Base-by-base conservation (phyloP, 192 early-diverging fungal species). In the Rhizophagus prolifer region DNA sequence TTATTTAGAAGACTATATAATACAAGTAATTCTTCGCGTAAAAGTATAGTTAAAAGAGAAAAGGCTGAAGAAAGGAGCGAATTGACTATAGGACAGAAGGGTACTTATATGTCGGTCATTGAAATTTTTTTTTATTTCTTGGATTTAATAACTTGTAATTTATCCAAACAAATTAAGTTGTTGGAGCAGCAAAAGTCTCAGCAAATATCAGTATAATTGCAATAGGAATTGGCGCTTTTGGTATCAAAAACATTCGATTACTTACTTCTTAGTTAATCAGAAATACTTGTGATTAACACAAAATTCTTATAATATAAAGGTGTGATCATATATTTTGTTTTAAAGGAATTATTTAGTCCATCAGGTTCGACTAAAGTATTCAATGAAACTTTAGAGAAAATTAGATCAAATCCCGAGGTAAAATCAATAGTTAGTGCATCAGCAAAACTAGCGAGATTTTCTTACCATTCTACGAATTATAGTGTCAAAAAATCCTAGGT, bases 331-430 rank as follows among this genome's bases (percentile, higher is more conserved):
- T 89, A 89, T 71, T 81, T 78, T 31, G 80, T 83, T 12, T 69
- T 81, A 30, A 79, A 81, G 1, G 88, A 89, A 59, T 63, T 89
- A 9, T 85, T 87, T 74, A 80, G 85, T 63, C 74, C 86, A 59
- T 81, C 86, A 75, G 85, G 86, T 63, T 79, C 82, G 5, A 87
- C 86, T 1, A 81, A 80, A 70, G 79, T 89, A 47, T 89, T 87
- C 75, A 82, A 79, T n/a, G 85, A 87, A 25, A 82, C 86, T 59
- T 70, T 89, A 70, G 85, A 89, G 63, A 81, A 80, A 28, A 81
- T 84, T 67, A 72, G 83, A 44, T 78, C 73, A 46, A 75, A 89
- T 61, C 78, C 83, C 34, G 78, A 85, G 72, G 79, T 83, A 76
- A 30, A 38, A 31, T 66, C 19, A 38, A 36, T 34, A 3, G 5